These are phyloP conservation scores for Xylariaceae sp. DNA, from an alignment of 2,329 filamentous ascomycete species.

Conservation along the genomic window DNA sequence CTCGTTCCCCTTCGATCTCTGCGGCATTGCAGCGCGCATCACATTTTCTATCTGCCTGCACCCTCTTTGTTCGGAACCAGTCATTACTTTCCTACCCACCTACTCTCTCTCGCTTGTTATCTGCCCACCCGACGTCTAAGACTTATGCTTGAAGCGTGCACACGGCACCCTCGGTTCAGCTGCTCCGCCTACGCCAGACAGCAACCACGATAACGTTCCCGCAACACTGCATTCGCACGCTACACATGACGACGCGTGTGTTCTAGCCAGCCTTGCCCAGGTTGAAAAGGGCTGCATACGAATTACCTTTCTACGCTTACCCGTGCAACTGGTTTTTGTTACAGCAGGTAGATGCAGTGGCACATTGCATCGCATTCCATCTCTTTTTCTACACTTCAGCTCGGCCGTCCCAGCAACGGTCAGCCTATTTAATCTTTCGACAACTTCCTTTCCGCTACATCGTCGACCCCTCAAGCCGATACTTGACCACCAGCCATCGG, in stretches of 20 bases:
- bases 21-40: conserved; percentile 7
- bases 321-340: conserved; percentile 10
- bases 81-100: conserved; percentile 3
- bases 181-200: background rate
- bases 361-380: conserved; percentile 20
- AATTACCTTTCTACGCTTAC: conserved; percentile 1
- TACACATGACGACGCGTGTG: conserved; percentile 29
- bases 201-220: conserved; percentile 3
- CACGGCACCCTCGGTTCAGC: conserved; percentile 1
- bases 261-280: conserved; percentile 18
- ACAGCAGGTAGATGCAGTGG: conserved; percentile 8
- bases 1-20: conserved; percentile 7
- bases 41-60: conserved; percentile 1
- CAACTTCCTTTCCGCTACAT: conserved; percentile 4
- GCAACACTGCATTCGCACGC: conserved; percentile 14
- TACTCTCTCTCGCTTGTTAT: background rate
- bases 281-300: conserved; percentile 20
- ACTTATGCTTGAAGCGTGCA: conserved; percentile 3
- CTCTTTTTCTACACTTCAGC: conserved; percentile 10
- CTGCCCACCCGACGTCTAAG: too few species aligned
- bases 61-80: conserved; percentile 9
- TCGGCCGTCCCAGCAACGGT: conserved; percentile 12
- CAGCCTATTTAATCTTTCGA: conserved; percentile 7
- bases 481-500: background rate
- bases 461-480: conserved; percentile 1